Base-by-base conservation (phyloP, 2,329 filamentous ascomycete species). In the Raffaelea albimanens region DNA sequence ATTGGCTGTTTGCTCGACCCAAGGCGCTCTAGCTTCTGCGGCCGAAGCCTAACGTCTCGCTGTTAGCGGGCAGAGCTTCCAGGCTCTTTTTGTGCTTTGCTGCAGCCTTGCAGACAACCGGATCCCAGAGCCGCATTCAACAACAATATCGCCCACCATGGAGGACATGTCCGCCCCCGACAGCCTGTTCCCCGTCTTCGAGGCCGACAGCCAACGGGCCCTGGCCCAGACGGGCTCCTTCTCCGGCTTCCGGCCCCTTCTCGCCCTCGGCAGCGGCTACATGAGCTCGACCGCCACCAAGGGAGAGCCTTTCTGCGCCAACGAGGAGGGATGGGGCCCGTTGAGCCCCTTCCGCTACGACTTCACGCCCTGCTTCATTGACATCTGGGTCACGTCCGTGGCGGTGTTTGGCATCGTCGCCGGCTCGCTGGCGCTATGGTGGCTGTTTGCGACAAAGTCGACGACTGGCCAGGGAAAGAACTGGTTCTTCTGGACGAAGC, bases 301-400 rank as follows among this genome's bases (percentile, higher is more conserved):
- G 59, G 68, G 68, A 55, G 85, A 94, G 63, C 81, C 87, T 49
- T 72, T 96, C 65, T 97, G 91, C 68, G 80, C 85, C 63, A 93
- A 95, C 67, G 72, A 75, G 47, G 91, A 97, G 67, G 94, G 93
- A 59, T 98, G 93, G 93, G 94, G 94, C 1, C 93, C 93, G 20
- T 63, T 98, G 62, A 96, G 89, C 66, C 82, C 83, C 33, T 74
- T 82, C 56, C 78, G 91, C 63, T 96, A 88, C 66, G 93, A 98
- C 68, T 89, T 98, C 59, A 97, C 93, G 16, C 91, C 93, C 38
- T 98, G 93, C 71, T 98, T 98, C 62, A 82, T 97, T 58, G 94
- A 98, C 63, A 79, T 95, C 20, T 90, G 87, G 80, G 79, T 97
- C 50, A 80, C 85, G 31, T 68, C 75, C 2, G 86, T 95, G 23